Conservation (phyloP, 345 rosid species). For the Nephelium lappaceum region DNA sequence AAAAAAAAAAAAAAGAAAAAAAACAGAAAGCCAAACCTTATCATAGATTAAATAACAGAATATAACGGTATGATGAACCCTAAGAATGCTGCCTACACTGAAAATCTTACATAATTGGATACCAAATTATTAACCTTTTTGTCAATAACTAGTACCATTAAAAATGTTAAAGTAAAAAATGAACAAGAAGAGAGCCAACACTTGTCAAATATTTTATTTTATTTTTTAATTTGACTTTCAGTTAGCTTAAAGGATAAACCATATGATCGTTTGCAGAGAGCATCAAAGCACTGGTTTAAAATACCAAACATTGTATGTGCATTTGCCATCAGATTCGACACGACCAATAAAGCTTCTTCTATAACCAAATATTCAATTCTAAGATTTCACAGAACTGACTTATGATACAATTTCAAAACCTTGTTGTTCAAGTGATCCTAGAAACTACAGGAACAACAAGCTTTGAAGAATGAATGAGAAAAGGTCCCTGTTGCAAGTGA, state of each 20-base stretch:
- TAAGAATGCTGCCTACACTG: neutral
- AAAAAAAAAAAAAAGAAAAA: no score
- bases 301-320: neutral
- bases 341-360: neutral
- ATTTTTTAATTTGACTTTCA: neutral
- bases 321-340: neutral
- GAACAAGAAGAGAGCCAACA: neutral
- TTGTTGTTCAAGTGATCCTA: neutral
- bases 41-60: neutral
- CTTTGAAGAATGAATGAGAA: neutral
- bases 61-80: neutral
- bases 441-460: constrained; percentile 1
- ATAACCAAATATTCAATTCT: neutral
- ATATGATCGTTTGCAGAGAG: neutral
- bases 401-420: neutral
- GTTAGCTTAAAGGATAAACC: neutral
- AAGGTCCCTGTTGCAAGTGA: neutral
- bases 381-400: neutral
- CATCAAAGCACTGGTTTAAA: neutral
- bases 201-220: neutral
- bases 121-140: neutral
- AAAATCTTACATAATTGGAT: neutral
- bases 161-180: neutral
- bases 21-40: constrained; percentile 7
- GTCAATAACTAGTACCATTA: neutral